These are phyloP conservation scores for Euphorbia celastroides DNA, from an alignment of 441 rosid species.

Conservation along the genomic window DNA sequence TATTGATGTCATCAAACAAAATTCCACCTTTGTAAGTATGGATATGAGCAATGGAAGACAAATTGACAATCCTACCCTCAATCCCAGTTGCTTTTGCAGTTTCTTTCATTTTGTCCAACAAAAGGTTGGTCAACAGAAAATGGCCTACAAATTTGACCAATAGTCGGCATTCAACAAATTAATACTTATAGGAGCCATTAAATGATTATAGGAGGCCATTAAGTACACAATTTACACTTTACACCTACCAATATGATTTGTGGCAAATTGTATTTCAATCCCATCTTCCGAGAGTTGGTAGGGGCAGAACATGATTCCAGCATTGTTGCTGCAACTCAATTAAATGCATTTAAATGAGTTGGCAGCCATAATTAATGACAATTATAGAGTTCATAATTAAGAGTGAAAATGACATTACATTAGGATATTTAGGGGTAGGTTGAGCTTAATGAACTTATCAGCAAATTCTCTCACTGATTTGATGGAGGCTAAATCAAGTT, in stretches of 20 bases:
- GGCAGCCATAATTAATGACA: background rate
- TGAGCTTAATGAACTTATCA: constrained; percentile 39
- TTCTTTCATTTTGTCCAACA: constrained; percentile 69
- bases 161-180: too few species aligned
- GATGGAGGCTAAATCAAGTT: constrained; percentile 55
- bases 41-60: constrained; percentile 80
- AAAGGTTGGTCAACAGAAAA: constrained; percentile 75
- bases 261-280: constrained; percentile 68
- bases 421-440: constrained; percentile 68
- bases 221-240: background rate
- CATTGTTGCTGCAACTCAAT: constrained; percentile 57
- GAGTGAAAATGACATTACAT: constrained; percentile 34
- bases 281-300: constrained; percentile 69
- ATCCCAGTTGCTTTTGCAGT: constrained; percentile 51
- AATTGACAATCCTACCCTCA: constrained; percentile 80
- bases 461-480: constrained; percentile 53
- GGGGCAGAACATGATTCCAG: constrained; percentile 87
- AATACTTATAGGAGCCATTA: too few species aligned
- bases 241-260: constrained; percentile 62
- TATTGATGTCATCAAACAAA: constrained; percentile 47
- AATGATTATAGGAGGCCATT: background rate
- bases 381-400: background rate
- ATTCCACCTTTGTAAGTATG: constrained; percentile 61
- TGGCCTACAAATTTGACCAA: constrained; percentile 49
- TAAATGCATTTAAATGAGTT: background rate